phyloP scores from a whole-genome alignment of 805 yeast genomes.

The Sugiyamaella chiloensis region DNA sequence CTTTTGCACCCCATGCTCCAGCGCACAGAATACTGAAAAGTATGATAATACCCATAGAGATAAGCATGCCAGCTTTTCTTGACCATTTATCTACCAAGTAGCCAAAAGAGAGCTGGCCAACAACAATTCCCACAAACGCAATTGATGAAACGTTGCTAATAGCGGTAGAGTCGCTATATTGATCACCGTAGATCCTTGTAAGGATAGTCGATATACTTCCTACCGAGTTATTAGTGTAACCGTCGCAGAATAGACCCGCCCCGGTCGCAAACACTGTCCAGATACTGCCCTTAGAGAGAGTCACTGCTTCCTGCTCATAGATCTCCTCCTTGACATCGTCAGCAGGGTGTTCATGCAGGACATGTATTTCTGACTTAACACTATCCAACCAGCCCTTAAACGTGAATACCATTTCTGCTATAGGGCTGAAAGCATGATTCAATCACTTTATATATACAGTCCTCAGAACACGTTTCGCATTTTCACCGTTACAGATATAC shows the following conservation, averaged over 20 bases:
- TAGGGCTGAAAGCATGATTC: too few species aligned
- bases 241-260: constrained; percentile 89
- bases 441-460: too few species aligned
- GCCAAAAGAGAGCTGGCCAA: constrained; percentile 81
- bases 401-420: too few species aligned
- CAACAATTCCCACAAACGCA: constrained; percentile 86
- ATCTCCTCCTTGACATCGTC: constrained; percentile 6
- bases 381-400: neutral
- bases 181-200: constrained; percentile 57
- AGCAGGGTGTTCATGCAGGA: neutral
- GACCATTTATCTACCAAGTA: constrained; percentile 72
- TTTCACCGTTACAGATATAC: too few species aligned
- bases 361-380: neutral
- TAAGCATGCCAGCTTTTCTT: constrained; percentile 77
- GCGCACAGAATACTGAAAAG: constrained; percentile 73
- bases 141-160: constrained; percentile 77
- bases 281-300: constrained; percentile 3
- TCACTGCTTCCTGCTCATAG: neutral
- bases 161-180: constrained; percentile 61
- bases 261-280: constrained; percentile 82
- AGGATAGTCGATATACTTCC: constrained; percentile 73
- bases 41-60: constrained; percentile 72
- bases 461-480: too few species aligned
- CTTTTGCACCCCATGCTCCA: constrained; percentile 75
- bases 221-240: constrained; percentile 81